Base-by-base conservation (phyloP, 2,329 filamentous ascomycete genomes). In the Akanthomyces lecanii region DNA sequence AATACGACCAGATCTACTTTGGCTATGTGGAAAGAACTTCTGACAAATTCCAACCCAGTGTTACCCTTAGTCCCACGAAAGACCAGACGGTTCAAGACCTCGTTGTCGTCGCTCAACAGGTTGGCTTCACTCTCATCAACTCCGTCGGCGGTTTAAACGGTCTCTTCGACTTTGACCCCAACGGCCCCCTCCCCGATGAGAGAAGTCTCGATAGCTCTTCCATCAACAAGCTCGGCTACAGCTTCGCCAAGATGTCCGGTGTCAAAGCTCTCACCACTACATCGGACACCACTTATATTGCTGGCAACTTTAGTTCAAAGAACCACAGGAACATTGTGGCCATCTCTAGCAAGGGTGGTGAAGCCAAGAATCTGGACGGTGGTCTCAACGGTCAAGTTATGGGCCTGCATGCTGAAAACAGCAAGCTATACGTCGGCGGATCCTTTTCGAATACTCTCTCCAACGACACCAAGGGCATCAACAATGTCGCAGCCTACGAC, bases 1-100 rank as follows among this genome's bases (percentile, higher is more conserved):
- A 99, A 76, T 98, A 96, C 71, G 95, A 99, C 72, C 88, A 91
- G 68, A 87, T 99, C 64, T 97, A 92, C 76, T 89, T 89, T 67
- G 95, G 93, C 53, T 87, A 87, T 67, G 86, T 99, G 61, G 92
- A 98, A 71, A 87, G 88, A 61, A 87, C 84, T 60, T 88, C 85
- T 11, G 79, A 78, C 66, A 84, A 83, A 23, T 97, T 97, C 80
- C 87, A 87, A 48, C 92, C 94, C 16, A 85, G 85, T 5, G 87
- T 99, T 59, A 96, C 90, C 0, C 78, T 99, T 51, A 83, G 86
- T 0, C 90, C 94, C 5, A 79, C 86, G 25, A 73, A 82, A 38
- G 87, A 84, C 45, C 89, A 92, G 74, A 76, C 77, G 14, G 76
- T 87, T 40, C 76, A 81, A 7, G 76, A 84, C 62, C 79, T 95